Conservation (phyloP, 2,329 filamentous ascomycete genomes). For the Cercospora sojina region DNA sequence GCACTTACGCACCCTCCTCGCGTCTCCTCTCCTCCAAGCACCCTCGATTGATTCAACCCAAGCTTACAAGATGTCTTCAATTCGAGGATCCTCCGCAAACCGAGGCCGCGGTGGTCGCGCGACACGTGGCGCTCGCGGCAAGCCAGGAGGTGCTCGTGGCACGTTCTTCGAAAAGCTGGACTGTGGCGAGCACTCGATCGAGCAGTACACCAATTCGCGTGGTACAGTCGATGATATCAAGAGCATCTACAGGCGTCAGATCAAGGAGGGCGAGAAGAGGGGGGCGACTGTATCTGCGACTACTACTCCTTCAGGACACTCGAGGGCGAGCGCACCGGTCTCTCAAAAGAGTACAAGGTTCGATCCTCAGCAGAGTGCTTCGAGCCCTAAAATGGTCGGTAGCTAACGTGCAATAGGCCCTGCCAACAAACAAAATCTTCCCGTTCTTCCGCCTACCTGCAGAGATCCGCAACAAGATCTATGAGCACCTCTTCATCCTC, state of each 20-base stretch:
- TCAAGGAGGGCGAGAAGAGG: not conserved
- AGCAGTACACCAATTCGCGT: not conserved
- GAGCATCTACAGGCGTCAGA: not conserved
- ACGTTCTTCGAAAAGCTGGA: not conserved
- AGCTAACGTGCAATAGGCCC: not conserved
- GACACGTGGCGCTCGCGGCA: not conserved
- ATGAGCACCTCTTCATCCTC: not conserved
- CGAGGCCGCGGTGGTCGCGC: not conserved
- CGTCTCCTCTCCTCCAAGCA: not conserved
- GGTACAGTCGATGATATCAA: too few species aligned
- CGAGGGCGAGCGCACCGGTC: not conserved
- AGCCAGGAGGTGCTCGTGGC: not conserved
- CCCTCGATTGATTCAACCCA: not conserved
- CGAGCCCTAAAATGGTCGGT: not conserved
- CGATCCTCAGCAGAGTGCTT: not conserved
- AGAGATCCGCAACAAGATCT: constrained; percentile 13
- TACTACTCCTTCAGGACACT: not conserved
- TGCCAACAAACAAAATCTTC: constrained; percentile 1
- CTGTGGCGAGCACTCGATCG: not conserved
- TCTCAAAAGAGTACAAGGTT: not conserved
- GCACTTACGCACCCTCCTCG: not conserved
- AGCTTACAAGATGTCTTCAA: not conserved
- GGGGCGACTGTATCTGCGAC: not conserved
- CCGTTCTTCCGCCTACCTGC: constrained; percentile 4
- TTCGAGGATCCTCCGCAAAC: not conserved